phyloP scores from a whole-genome alignment of 805 yeast species.

The Lachancea waltii region DNA sequence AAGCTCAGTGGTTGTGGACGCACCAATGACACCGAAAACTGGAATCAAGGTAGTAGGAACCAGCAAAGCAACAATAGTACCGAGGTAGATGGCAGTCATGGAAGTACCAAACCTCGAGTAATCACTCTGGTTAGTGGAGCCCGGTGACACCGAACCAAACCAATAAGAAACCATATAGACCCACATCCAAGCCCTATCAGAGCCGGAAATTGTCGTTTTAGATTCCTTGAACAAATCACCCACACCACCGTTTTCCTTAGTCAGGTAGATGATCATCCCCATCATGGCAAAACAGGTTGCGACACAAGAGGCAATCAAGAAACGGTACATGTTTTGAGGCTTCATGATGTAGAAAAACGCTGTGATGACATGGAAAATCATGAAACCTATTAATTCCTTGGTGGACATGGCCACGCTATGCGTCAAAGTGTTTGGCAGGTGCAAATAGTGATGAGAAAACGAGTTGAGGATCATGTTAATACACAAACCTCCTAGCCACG shows the following conservation, averaged over 20 bases:
- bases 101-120: conserved; percentile 33
- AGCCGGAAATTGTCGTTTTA: conserved; percentile 29
- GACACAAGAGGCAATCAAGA: conserved; percentile 34
- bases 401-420: conserved; percentile 36
- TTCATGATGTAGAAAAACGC: conserved; percentile 36
- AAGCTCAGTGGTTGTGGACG: conserved; percentile 27
- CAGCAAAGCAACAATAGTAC: conserved; percentile 17
- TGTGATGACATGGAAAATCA: conserved; percentile 37
- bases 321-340: conserved; percentile 39
- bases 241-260: conserved; percentile 32
- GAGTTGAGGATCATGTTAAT: conserved; percentile 34
- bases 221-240: conserved; percentile 31
- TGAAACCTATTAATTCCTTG: conserved; percentile 37
- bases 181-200: conserved; percentile 38
- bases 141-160: conserved; percentile 39
- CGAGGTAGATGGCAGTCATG: conserved; percentile 18
- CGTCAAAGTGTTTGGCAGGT: conserved; percentile 36
- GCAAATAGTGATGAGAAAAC: conserved; percentile 32
- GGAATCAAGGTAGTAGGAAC: conserved; percentile 32
- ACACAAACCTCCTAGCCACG: conserved; percentile 40
- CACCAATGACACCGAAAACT: conserved; percentile 32
- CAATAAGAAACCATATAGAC: conserved; percentile 38
- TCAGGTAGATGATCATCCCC: conserved; percentile 35
- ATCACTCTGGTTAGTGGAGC: conserved; percentile 34
- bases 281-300: conserved; percentile 37